Conservation (phyloP, 2,329 filamentous ascomycete species). For the Trichoderma citrinoviride region DNA sequence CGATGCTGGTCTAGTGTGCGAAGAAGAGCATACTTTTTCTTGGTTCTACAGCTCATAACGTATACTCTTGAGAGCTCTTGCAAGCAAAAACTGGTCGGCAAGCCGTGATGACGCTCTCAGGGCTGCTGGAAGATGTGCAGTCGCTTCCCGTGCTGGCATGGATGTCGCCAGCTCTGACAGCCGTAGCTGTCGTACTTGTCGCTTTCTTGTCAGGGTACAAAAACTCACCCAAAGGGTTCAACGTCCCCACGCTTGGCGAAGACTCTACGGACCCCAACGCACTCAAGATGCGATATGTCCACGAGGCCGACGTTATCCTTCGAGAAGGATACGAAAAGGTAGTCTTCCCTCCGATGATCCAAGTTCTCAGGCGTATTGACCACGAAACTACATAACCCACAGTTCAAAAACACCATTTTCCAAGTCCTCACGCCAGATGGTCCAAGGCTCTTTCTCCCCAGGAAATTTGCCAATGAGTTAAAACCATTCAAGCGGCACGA, state of each 20-base stretch:
- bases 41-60: not conserved
- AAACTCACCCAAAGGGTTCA: not conserved
- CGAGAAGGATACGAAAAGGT: conserved; percentile 5
- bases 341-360: not conserved
- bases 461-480: not conserved
- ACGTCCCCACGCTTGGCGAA: not conserved
- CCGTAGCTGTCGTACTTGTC: not conserved
- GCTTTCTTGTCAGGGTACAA: not conserved
- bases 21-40: not conserved
- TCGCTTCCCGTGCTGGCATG: not conserved
- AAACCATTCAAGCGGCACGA: not conserved
- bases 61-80: not conserved
- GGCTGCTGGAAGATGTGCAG: not conserved
- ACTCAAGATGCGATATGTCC: not conserved
- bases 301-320: not conserved
- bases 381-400: not conserved
- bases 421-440: not conserved
- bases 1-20: not conserved
- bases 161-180: not conserved
- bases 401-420: not conserved
- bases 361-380: no score
- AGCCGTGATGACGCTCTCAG: not conserved
- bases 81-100: not conserved
- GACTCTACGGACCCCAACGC: not conserved
- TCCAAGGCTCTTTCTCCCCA: not conserved